These are phyloP conservation scores for Capsicum chinense DNA, from an alignment of 257 asterid genomes.

Conservation along the genomic window DNA sequence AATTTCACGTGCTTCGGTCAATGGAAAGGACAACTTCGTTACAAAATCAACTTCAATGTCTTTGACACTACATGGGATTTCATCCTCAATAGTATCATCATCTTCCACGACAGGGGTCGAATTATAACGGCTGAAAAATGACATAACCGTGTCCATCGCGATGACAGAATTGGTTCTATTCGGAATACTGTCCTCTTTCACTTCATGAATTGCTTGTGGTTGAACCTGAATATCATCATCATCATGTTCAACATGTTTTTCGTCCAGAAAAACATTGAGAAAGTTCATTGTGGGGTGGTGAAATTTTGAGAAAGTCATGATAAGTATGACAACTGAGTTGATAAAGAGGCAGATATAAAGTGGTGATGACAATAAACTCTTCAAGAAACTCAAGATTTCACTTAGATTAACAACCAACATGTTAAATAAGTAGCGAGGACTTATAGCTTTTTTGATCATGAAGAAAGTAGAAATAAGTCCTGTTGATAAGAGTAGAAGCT, in stretches of 20 bases:
- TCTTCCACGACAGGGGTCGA: not conserved
- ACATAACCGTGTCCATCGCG: not conserved
- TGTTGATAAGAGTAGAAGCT: constrained; percentile 50
- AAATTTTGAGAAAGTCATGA: constrained; percentile 47
- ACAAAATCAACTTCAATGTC: constrained; percentile 22
- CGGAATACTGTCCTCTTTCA: not conserved
- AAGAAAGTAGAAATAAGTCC: constrained; percentile 44
- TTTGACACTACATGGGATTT: not conserved
- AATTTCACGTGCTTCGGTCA: constrained; percentile 8
- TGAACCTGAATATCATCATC: not conserved
- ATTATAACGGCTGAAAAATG: constrained; percentile 10
- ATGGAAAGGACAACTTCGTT: not conserved
- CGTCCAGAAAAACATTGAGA: not conserved
- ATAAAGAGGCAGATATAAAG: constrained; percentile 50
- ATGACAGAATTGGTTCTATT: not conserved
- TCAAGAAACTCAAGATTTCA: constrained; percentile 37
- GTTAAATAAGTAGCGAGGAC: constrained; percentile 37
- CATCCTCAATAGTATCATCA: not conserved
- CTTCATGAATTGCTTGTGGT: not conserved
- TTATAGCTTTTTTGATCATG: constrained; percentile 44
- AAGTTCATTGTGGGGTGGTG: constrained; percentile 36
- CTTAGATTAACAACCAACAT: constrained; percentile 40
- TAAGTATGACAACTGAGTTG: constrained; percentile 46
- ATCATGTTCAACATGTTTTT: not conserved
- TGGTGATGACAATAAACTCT: constrained; percentile 50